Conservation (phyloP, 768 basidiomycete species). For the Mycena venus region DNA sequence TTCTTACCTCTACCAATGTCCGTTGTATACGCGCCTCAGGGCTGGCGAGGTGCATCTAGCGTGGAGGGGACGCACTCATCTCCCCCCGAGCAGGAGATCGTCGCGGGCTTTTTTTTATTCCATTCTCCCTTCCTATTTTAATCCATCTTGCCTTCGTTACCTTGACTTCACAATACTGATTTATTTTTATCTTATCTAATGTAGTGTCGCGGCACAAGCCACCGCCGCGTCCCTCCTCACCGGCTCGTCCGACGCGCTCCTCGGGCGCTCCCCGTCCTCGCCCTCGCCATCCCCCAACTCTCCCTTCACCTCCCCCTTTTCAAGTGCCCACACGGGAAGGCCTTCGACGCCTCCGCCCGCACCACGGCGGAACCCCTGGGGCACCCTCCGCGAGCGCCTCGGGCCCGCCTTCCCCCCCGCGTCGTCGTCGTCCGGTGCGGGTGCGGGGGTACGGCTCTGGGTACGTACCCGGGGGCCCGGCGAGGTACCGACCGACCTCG, state of each 20-base stretch:
- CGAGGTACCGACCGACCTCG: constrained; percentile 14
- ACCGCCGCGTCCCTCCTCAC: constrained; percentile 89
- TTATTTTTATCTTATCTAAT: not conserved
- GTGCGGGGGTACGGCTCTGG: too few relatives aligned
- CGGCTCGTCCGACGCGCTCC: constrained; percentile 75
- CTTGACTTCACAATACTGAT: too few relatives aligned
- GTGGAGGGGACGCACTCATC: too few relatives aligned
- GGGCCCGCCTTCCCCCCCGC: constrained; percentile 49
- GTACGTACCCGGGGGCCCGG: too few relatives aligned
- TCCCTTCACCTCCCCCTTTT: not conserved
- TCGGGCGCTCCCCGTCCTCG: constrained; percentile 45
- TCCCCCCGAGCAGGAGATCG: too few relatives aligned
- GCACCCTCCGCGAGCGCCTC: constrained; percentile 75
- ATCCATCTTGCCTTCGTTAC: too few relatives aligned
- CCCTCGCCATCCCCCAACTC: not conserved
- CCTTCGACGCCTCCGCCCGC: not conserved
- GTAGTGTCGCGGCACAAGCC: constrained; percentile 91
- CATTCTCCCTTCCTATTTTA: not conserved
- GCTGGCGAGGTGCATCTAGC: too few relatives aligned
- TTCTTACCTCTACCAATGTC: too few relatives aligned
- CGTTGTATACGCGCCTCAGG: too few relatives aligned
- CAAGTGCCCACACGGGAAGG: too few relatives aligned
- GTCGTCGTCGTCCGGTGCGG: constrained; percentile 49
- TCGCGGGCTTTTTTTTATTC: too few relatives aligned
- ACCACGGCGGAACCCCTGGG: constrained; percentile 57